Percentiles rank a stretch among this genome's conserved stretches.
Evolutionary conservation across 2,329 filamentous ascomycete species (phyloP).

Genomic region (Sarocladium strictum): DNA sequence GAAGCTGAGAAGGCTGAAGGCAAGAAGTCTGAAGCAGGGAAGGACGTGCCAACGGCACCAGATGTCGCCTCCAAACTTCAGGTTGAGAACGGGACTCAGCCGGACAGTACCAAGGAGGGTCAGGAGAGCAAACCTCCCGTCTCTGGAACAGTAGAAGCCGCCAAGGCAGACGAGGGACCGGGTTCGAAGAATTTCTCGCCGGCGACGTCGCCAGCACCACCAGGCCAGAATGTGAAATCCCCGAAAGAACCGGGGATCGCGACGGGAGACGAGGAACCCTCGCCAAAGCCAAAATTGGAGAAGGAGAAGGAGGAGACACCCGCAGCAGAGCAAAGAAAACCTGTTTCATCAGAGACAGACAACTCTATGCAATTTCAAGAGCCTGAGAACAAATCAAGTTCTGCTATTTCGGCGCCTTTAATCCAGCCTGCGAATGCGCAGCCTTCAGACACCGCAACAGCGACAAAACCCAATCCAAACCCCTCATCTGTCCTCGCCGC

Average conservation of each 20-base stretch:
- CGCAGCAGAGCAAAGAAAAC: not conserved
- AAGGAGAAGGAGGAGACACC: not conserved
- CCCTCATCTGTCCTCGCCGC: constrained; percentile 30
- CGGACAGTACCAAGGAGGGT: not conserved
- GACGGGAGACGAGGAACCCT: not conserved
- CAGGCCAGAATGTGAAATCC: not conserved
- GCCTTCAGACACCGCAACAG: not conserved
- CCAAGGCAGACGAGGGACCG: not conserved
- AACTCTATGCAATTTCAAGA: not conserved
- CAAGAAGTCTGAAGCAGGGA: not conserved
- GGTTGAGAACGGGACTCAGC: not conserved
- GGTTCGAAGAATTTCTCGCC: not conserved
- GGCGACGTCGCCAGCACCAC: not conserved
- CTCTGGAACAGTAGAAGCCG: not conserved
- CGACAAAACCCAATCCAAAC: constrained; percentile 15
- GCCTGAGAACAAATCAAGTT: not conserved
- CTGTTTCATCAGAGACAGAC: not conserved
- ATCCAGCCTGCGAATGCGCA: not conserved
- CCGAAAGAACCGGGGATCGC: not conserved
- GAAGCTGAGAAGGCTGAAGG: constrained; percentile 3
- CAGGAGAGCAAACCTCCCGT: not conserved
- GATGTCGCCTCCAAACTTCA: not conserved
- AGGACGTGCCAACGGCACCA: not conserved
- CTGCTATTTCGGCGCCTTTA: not conserved
- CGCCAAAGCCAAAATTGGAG: not conserved